Evolutionary conservation across 2,329 filamentous ascomycete genomes (phyloP).

Genomic region (Aspergillus calidoustus): DNA sequence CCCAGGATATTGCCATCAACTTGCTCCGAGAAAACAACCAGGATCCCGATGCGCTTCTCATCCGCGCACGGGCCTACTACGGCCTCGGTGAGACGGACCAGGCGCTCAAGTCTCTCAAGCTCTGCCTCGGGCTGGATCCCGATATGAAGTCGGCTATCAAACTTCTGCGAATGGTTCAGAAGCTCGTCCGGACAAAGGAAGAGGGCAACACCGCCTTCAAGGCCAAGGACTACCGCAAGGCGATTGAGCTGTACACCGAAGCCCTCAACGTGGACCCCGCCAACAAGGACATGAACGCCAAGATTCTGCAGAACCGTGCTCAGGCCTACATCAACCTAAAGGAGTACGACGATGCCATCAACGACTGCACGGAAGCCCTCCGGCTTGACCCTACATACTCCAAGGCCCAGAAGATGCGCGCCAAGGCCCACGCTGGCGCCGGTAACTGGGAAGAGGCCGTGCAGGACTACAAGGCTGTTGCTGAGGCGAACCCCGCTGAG

Average conservation of each 20-base stretch:
- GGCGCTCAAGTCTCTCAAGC: conserved; percentile 87
- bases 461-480: conserved; percentile 83
- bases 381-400: conserved; percentile 80
- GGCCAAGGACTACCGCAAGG: conserved; percentile 75
- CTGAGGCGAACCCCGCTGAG: conserved; percentile 82
- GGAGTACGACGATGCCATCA: conserved; percentile 78
- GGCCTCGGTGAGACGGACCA: conserved; percentile 93
- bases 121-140: conserved; percentile 87
- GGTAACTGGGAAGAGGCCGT: conserved; percentile 93
- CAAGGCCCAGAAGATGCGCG: conserved; percentile 92
- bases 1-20: conserved; percentile 88
- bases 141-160: conserved; percentile 89
- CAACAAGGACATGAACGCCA: conserved; percentile 92
- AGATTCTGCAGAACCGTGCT: conserved; percentile 91
- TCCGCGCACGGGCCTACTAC: conserved; percentile 86
- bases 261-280: conserved; percentile 83
- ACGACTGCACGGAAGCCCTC: conserved; percentile 84
- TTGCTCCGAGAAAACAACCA: conserved; percentile 84
- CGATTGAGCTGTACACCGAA: conserved; percentile 81
- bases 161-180: conserved; percentile 87
- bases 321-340: conserved; percentile 80
- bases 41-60: conserved; percentile 90
- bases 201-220: conserved; percentile 93
- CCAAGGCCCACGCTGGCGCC: conserved; percentile 82
- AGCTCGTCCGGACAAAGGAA: conserved; percentile 89